Base-by-base conservation (phyloP, 2,329 filamentous ascomycete species). In the Diaporthe citri region DNA sequence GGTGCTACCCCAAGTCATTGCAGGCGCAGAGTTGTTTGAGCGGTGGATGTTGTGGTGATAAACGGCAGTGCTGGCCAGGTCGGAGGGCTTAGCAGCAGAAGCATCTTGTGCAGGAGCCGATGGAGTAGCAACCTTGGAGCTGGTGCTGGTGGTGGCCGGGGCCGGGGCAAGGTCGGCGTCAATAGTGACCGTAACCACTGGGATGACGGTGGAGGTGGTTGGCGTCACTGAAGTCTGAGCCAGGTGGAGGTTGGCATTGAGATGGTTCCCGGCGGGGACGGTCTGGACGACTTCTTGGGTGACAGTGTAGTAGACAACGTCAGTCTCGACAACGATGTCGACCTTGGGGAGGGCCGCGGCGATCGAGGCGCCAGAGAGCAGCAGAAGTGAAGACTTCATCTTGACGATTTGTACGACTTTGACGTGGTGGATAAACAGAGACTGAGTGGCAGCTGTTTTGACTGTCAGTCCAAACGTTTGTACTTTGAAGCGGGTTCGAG, bases 1-100 rank as follows among this genome's bases (percentile, higher is more conserved):
- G 57, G 85, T 85, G 12, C 86, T 81, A 79, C 92, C 89, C 93
- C 94, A 98, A 69, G 80, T 82, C 60, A 98, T 81, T 59, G 86
- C 88, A 31, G 84, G 81, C 48, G 91, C 91, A 25, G 93, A 93
- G 89, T 98, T 95, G 87, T 97, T 97, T 81, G 88, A 83, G 77
- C 97, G 96, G 86, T 97, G 94, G 71, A 93, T 80, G 86, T 98
- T 98, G 92, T 98, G 97, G 82, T 94, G 91, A 79, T 92, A 87
- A 67, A 96, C 80, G 67, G 88, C 88, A 20, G 84, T 81, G 73
- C 82, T 82, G 73, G 76, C 59, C 76, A 79, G 81, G 78, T 82
- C 82, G 59, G 78, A 74, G 46, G 79, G 77, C 55, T 77, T 57
- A 25, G 80, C 72, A 13, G 77, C 25, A 4, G 77, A 66, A 17